phyloP scores from a whole-genome alignment of 768 basidiomycete species.

The Leccinum arenicola region DNA sequence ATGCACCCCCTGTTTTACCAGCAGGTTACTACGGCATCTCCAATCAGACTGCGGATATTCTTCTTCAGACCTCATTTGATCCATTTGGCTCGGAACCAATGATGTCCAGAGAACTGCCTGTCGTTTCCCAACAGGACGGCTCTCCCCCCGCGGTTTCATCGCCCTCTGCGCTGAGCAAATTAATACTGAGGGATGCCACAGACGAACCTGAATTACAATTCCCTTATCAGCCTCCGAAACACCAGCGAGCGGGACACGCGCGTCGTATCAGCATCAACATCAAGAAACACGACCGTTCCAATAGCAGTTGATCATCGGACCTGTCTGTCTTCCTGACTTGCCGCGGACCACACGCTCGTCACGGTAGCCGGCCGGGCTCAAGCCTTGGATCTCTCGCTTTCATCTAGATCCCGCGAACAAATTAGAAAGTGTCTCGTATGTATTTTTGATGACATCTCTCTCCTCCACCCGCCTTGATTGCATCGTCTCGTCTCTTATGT shows the following conservation, averaged over 20 bases:
- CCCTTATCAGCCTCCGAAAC: constrained; percentile 33
- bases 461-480: neutral
- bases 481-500: neutral
- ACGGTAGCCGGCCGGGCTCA: neutral
- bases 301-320: constrained; percentile 10
- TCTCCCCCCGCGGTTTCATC: neutral
- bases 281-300: constrained; percentile 24
- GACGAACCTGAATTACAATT: constrained; percentile 18
- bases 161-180: neutral
- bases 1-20: constrained; percentile 7
- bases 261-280: constrained; percentile 39
- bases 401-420: neutral
- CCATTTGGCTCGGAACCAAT: constrained; percentile 21
- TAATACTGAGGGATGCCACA: neutral
- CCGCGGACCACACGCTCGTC: neutral
- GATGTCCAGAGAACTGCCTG: constrained; percentile 10
- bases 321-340: neutral
- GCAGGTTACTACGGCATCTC: constrained; percentile 2
- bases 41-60: neutral
- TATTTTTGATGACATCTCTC: neutral
- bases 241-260: constrained; percentile 36
- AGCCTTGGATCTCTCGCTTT: neutral
- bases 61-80: constrained; percentile 13
- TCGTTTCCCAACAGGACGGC: constrained; percentile 5
- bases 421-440: neutral